Evolutionary conservation across 2,329 filamentous ascomycete species (phyloP).

Genomic region (Calonectria montana): DNA sequence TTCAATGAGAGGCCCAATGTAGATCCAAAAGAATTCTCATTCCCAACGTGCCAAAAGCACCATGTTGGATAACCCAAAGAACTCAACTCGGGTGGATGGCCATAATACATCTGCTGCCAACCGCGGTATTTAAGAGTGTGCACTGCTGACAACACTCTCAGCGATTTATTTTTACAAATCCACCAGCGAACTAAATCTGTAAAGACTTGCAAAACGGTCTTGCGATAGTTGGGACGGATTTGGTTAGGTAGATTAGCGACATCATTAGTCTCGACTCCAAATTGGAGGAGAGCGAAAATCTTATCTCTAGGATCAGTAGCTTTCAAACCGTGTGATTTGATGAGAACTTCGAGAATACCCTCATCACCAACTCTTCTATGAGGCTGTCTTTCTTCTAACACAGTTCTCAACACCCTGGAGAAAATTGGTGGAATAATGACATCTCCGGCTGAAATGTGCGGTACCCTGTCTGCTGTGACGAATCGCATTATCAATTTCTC

Average conservation of each 20-base stretch:
- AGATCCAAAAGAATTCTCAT: neutral
- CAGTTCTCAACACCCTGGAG: neutral
- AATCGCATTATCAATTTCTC: neutral
- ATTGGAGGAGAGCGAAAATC: neutral
- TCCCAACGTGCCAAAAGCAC: neutral
- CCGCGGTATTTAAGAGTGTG: neutral
- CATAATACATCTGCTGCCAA: neutral
- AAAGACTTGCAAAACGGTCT: neutral
- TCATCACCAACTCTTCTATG: neutral
- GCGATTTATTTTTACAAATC: neutral
- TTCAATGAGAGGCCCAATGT: neutral
- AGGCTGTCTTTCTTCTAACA: neutral
- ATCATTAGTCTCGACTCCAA: neutral
- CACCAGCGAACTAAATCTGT: constrained; percentile 9
- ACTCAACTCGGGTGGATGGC: neutral
- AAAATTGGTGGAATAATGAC: neutral
- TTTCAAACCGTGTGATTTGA: constrained; percentile 3
- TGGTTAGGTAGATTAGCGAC: neutral
- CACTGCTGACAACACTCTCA: neutral
- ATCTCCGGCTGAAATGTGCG: neutral
- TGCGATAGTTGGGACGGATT: constrained; percentile 4
- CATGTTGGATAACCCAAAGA: neutral
- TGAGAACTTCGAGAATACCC: neutral
- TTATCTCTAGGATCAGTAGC: constrained; percentile 2
- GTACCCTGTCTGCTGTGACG: neutral